Conservation (phyloP, 2,329 filamentous ascomycete genomes). For the Thelonectria blattea region DNA sequence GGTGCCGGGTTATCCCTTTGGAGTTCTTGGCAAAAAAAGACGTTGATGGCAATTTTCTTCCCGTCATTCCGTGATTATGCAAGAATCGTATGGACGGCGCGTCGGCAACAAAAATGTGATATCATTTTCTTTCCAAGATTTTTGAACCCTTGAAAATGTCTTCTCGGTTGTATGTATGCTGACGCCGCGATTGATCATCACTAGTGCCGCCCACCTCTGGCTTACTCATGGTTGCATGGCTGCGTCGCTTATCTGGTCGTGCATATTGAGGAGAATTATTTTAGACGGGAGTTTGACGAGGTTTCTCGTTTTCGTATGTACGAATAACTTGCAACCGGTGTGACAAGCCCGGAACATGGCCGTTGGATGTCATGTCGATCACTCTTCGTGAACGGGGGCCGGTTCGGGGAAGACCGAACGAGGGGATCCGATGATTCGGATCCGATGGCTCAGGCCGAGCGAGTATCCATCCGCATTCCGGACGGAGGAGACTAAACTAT, state of each 20-base stretch:
- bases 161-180: background rate
- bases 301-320: no score
- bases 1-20: conserved; percentile 18
- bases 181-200: conserved; percentile 15
- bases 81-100: background rate
- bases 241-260: background rate
- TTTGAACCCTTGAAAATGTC: conserved; percentile 2
- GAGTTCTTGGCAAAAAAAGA: background rate
- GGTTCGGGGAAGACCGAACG: no score
- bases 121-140: background rate
- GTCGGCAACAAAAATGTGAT: background rate
- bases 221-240: background rate
- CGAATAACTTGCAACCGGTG: no score
- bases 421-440: background rate
- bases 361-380: no score
- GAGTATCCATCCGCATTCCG: no score
- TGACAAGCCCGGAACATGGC: no score
- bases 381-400: no score
- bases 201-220: background rate
- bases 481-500: no score
- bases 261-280: no score
- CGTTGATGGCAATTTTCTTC: background rate
- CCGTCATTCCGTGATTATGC: background rate
- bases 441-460: no score
- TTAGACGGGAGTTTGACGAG: no score